A percentile compares a stretch with the other conserved stretches of the same genome.
Evolutionary conservation across 176 grass and related monocot species (phyloP).

Genomic region (Themeda triandra): DNA sequence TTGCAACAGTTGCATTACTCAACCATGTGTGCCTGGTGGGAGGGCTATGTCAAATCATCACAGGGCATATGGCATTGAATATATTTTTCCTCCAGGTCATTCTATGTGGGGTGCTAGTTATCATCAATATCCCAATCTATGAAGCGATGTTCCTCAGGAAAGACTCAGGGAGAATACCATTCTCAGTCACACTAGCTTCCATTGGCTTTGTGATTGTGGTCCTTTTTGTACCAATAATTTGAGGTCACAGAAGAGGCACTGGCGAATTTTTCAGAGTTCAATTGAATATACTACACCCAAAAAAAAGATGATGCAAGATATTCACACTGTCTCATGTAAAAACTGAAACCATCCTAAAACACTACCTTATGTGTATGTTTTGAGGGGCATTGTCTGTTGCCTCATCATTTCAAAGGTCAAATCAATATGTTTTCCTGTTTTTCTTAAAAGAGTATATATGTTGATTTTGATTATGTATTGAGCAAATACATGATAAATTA

Average conservation of each 20-base stretch:
- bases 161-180: constrained; percentile 42
- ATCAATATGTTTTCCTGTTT: neutral
- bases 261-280: neutral
- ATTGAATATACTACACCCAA: neutral
- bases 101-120: constrained; percentile 41
- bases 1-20: constrained; percentile 44
- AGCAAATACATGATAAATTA: neutral
- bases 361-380: neutral
- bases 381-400: neutral
- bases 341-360: neutral
- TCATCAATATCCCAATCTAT: constrained; percentile 40
- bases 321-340: neutral
- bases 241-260: neutral
- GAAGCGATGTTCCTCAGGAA: constrained; percentile 64
- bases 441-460: neutral
- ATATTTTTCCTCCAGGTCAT: constrained; percentile 42
- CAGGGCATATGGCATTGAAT: constrained; percentile 2
- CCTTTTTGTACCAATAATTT: constrained; percentile 23
- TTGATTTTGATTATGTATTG: neutral
- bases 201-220: constrained; percentile 20
- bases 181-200: constrained; percentile 35
- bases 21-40: constrained; percentile 52
- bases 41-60: constrained; percentile 17
- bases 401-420: neutral
- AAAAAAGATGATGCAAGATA: neutral